A percentile compares a stretch with the other conserved stretches of the same genome.
Evolutionary conservation across 306 rosid genomes (phyloP).

Genomic region (Lithocarpus polystachyus): DNA sequence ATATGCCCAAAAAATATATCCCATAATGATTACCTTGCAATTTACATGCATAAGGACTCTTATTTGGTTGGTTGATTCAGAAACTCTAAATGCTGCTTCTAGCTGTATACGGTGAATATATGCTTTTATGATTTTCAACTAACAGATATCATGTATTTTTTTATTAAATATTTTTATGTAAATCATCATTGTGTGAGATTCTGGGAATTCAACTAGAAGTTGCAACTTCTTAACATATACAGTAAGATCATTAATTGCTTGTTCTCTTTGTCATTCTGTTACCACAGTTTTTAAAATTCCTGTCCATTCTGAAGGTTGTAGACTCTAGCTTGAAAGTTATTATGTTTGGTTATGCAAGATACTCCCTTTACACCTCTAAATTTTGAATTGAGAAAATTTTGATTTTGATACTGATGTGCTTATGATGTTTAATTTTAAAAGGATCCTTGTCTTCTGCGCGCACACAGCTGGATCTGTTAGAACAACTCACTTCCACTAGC

Average conservation of each 20-base stretch:
- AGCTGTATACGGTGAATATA: background rate
- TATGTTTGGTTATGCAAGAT: background rate
- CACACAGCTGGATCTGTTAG: constrained; percentile 83
- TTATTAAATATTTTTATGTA: background rate
- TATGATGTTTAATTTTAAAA: constrained; percentile 21
- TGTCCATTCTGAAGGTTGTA: background rate
- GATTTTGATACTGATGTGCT: background rate
- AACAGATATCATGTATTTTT: background rate
- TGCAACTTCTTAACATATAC: background rate
- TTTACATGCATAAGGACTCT: background rate
- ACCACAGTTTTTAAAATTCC: background rate
- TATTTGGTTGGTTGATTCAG: background rate
- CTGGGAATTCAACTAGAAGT: background rate
- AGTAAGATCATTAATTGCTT: background rate
- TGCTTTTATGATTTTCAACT: background rate
- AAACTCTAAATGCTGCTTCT: background rate
- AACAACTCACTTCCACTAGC: constrained; percentile 77
- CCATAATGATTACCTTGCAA: background rate
- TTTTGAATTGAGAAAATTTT: background rate
- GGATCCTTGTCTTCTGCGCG: constrained; percentile 76
- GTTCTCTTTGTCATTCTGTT: background rate
- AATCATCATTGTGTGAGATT: background rate
- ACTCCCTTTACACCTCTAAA: background rate
- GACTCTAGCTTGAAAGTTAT: background rate
- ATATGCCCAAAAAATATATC: background rate